Base-by-base conservation (phyloP, 345 rosid genomes). In the Mallotus nudiflorus region DNA sequence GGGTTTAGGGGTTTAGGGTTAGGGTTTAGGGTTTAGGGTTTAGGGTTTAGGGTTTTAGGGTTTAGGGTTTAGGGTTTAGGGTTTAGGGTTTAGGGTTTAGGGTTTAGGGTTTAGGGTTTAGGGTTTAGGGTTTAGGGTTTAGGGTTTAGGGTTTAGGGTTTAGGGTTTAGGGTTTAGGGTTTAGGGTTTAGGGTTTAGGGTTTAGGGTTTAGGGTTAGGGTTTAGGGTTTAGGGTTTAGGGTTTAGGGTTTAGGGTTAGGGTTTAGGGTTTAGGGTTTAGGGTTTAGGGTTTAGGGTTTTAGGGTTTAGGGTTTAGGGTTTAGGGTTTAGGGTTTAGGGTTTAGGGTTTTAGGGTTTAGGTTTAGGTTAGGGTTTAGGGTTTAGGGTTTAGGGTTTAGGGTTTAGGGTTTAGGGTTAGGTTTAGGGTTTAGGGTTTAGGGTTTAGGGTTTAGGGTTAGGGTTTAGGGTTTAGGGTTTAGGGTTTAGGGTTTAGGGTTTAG, bases 131-230 rank as follows among this genome's bases (percentile, higher is more conserved):
- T 46, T 46, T 46, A 7, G 73, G 77, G 69, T 64, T 68, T 33
- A 28, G 75, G 77, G 69, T 58, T 73, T 37, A n/a, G 74, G 77
- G 68, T 68, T 72, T 50, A 48, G 77, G 70, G 68, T 72, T 67
- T 49, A 28, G 73, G 80, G 75, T 71, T 71, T 65, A 51, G 80
- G 74, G 75, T 66, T 66, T 71, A 22, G 66, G 72, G 71, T 72
- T 71, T 67, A 28, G 63, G 80, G 68, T 66, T 71, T 71, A 39
- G 65, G 81, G 76, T 69, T 77, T 66, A 52, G 65, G 77, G 80
- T 56, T 77, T 77, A 40, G 64, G 76, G 76, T 54, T 72, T 72
- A 48, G 56, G 68, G 72, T n/a, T n/a, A n/a, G n/a, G n/a, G 46
- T 77, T 67, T 37, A 42, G 77, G 56, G 73, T 71, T n/a, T n/a